Evolutionary conservation across 768 basidiomycete species (phyloP), one percentile per base, ranked within the genome.

Genomic region (Cystobasidiopsis lactophilus): DNA sequence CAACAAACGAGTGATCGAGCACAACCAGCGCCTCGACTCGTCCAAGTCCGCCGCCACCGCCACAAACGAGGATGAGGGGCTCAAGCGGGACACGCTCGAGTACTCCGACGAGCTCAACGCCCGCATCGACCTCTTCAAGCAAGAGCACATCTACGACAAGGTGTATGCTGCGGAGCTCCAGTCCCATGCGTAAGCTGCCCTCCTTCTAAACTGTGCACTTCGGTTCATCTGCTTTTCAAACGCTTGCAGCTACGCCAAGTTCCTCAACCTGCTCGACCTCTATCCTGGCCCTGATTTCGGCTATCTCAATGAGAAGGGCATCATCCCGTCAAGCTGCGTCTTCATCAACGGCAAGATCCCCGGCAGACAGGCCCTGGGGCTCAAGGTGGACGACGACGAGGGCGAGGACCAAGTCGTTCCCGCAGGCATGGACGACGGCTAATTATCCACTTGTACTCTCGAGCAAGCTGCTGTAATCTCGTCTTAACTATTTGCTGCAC

Each of bases 91-190:
- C 41, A 68, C 54, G 48, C 40, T 58, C 29, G 62, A 59, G 30
- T 38, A 43, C 26, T 51, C 50, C 5, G 27, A 50, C 57, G 75
- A 80, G 59, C 84, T 88, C 58, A 77, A 76, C 38, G 74, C 76
- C 18, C 64, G 69, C 54, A 85, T 96, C 50, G 73, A 80, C 38
- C 70, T 65, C 19, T 96, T 98, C 72, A 95, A 93, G 68, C 71
- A 82, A 61, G 72, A 73, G 60, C 75, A 75, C 57, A 91, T 98
- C 30, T 95, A 95, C 62, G 73, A 80, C 57, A 76, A 77, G 57
- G 82, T 96, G 80, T 75, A 86, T 44, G 69, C 73, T 55, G 78
- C 85, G 26, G 93, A 98, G 66, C 78, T 83, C 56, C 73, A 72
- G 18, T 71, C 75, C 59, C 81, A 78, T 52, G 68, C 83, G 84